phyloP scores from a whole-genome alignment of 2,329 filamentous ascomycete species.

The Nemania bipapillata region DNA sequence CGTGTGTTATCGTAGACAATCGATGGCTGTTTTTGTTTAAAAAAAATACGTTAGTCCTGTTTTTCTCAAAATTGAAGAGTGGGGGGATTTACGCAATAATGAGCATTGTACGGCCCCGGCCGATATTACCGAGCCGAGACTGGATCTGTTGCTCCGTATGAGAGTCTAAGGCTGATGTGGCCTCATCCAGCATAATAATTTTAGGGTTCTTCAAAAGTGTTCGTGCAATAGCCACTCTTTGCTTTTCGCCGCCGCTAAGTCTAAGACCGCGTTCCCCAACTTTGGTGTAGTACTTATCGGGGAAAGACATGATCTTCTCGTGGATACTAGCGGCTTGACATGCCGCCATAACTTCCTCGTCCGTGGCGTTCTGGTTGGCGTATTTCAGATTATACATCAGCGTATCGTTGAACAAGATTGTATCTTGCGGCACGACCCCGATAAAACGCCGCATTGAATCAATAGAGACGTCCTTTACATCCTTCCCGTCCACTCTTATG shows the following conservation, averaged over 20 bases:
- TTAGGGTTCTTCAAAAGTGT: constrained; percentile 92
- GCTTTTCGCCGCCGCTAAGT: constrained; percentile 90
- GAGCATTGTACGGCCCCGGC: constrained; percentile 87
- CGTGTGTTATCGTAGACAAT: constrained; percentile 84
- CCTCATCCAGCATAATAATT: constrained; percentile 93
- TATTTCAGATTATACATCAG: constrained; percentile 96
- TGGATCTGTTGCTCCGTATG: constrained; percentile 95
- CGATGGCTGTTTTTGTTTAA: constrained; percentile 79
- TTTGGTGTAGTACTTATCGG: constrained; percentile 87
- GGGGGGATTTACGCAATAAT: constrained; percentile 82
- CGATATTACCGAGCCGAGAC: constrained; percentile 81
- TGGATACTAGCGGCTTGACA: constrained; percentile 91
- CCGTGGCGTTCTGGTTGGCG: constrained; percentile 80
- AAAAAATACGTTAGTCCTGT: constrained; percentile 39
- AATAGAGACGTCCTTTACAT: constrained; percentile 88
- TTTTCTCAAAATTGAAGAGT: neutral
- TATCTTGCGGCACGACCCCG: constrained; percentile 96
- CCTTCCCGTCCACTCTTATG: constrained; percentile 84
- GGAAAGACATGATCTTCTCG: constrained; percentile 88
- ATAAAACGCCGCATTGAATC: constrained; percentile 92
- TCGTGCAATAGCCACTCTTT: constrained; percentile 90
- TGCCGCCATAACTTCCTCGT: constrained; percentile 83
- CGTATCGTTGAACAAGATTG: constrained; percentile 91
- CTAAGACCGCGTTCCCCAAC: constrained; percentile 90
- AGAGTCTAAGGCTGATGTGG: constrained; percentile 88